Percentiles rank a stretch among this genome's conserved stretches.
Conservation (phyloP, 495 filamentous ascomycete genomes). For the Rostrohypoxylon terebratum region DNA sequence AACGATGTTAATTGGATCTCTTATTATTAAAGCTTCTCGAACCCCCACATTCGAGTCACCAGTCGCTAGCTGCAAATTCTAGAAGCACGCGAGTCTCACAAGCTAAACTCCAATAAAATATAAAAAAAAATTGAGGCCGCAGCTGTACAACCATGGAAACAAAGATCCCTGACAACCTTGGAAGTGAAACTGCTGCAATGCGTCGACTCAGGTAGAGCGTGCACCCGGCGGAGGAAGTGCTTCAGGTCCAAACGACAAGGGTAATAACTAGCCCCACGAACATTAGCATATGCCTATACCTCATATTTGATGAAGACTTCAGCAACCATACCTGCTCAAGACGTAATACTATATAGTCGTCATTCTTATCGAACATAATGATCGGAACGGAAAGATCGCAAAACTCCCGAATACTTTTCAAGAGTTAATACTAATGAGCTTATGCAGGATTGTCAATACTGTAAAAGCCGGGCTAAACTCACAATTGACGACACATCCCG, state of each 20-base stretch:
- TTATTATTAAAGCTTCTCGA: slow-evolving; percentile 8
- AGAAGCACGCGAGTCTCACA: slow-evolving; percentile 4
- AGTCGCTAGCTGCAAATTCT: slow-evolving; percentile 11
- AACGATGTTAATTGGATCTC: slow-evolving; percentile 13
- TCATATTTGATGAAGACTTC: slow-evolving; percentile 18
- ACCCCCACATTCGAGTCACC: slow-evolving; percentile 17
- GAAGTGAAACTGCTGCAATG: background rate
- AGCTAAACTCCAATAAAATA: slow-evolving; percentile 18
- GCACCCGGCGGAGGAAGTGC: slow-evolving; percentile 56
- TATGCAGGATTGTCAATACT: background rate
- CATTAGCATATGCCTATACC: slow-evolving; percentile 17
- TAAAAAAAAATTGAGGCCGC: background rate
- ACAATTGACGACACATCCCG: slow-evolving; percentile 76
- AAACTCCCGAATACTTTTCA: slow-evolving; percentile 80
- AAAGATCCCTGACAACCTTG: background rate
- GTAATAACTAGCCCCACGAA: slow-evolving; percentile 65
- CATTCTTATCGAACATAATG: slow-evolving; percentile 90
- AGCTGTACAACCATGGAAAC: background rate
- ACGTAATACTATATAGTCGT: slow-evolving; percentile 74
- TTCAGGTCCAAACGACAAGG: slow-evolving; percentile 78
- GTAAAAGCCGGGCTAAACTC: slow-evolving; percentile 39
- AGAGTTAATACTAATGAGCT: slow-evolving; percentile 2
- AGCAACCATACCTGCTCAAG: slow-evolving; percentile 72
- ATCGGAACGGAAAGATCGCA: slow-evolving; percentile 74
- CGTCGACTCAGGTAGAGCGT: slow-evolving; percentile 9